phyloP scores from a whole-genome alignment of 2,329 filamentous ascomycete genomes.

The Salinomyces thailandicus region DNA sequence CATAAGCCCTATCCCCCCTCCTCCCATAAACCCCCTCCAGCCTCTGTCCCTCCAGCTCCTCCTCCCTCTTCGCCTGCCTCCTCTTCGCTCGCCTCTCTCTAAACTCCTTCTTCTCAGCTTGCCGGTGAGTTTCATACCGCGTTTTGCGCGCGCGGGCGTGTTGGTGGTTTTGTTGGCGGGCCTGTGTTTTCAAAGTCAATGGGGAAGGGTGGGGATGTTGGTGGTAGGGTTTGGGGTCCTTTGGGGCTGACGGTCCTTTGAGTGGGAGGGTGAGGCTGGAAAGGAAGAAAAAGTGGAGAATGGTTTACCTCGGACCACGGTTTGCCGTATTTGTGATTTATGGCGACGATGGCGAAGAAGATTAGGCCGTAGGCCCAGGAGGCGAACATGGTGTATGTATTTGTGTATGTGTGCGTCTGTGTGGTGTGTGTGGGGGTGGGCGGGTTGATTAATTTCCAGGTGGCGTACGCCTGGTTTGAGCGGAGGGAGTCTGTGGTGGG shows the following conservation, averaged over 20 bases:
- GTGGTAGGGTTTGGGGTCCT: too few relatives aligned
- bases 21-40: background rate
- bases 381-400: conserved; percentile 5
- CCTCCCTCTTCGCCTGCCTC: conserved; percentile 2
- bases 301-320: conserved; percentile 5
- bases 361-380: conserved; percentile 6
- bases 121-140: conserved; percentile 4
- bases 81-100: conserved; percentile 4
- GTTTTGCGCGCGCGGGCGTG: conserved; percentile 3
- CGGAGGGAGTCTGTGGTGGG: too few relatives aligned
- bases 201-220: too few relatives aligned
- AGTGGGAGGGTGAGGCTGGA: too few relatives aligned
- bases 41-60: conserved; percentile 3
- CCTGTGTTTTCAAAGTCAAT: too few relatives aligned
- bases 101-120: conserved; percentile 5
- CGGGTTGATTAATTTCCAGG: too few relatives aligned
- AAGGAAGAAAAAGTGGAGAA: too few relatives aligned
- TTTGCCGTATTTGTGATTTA: conserved; percentile 8
- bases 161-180: background rate
- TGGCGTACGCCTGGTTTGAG: too few relatives aligned
- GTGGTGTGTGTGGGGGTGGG: background rate
- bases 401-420: background rate
- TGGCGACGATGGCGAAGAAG: conserved; percentile 7
- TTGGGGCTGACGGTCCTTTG: too few relatives aligned
- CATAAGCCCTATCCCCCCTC: conserved; percentile 1